Percentiles rank a stretch among this genome's conserved stretches.
These are phyloP conservation scores for Dichotomopilus funicola DNA, from an alignment of 2,329 filamentous ascomycete species.

Conservation along the genomic window DNA sequence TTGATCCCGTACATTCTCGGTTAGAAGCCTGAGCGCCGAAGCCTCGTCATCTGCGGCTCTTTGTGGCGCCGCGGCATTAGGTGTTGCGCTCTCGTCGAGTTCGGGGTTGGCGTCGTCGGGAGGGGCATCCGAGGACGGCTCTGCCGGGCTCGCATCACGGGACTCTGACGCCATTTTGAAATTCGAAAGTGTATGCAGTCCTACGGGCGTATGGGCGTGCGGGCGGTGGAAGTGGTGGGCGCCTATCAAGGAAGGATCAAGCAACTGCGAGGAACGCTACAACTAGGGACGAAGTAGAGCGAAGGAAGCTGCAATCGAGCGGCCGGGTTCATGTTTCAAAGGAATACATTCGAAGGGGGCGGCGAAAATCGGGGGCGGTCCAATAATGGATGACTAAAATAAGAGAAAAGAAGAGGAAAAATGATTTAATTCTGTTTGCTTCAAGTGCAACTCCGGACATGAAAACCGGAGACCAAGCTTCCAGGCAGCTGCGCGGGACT, in stretches of 20 bases:
- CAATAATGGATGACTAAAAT: background rate
- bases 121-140: background rate
- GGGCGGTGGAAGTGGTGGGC: no score
- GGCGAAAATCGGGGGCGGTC: no score
- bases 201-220: no score
- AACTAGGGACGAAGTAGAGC: no score
- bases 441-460: background rate
- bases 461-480: background rate
- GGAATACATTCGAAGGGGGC: no score
- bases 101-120: background rate
- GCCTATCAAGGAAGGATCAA: no score
- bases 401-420: background rate
- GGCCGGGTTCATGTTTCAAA: no score
- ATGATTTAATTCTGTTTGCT: no score
- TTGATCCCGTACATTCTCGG: constrained; percentile 71
- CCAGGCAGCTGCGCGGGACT: background rate
- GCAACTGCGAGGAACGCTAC: no score
- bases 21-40: constrained; percentile 54
- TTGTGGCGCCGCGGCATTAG: background rate
- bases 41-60: constrained; percentile 43
- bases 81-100: background rate
- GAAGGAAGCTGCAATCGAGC: no score
- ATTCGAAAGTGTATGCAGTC: background rate
- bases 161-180: background rate
- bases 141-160: background rate